Conservation (phyloP, 208 protist genomes). For the Acanthamoeba healyi region DNA sequence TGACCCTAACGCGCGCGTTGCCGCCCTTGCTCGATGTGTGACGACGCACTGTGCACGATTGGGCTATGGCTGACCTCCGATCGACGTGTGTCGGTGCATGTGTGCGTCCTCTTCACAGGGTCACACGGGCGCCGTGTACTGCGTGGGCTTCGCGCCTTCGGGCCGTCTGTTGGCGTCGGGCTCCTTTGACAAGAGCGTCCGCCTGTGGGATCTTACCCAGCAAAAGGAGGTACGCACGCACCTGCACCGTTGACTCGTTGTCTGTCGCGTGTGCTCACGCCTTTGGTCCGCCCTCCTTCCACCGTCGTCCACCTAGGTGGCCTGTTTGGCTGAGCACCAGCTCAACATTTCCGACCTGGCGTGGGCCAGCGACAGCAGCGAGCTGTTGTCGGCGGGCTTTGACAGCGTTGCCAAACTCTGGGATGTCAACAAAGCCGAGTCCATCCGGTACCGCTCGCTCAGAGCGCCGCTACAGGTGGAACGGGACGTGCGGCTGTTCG, state of each 20-base stretch:
- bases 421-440: slow-evolving; percentile 76
- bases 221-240: slow-evolving; percentile 67
- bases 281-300: neutral
- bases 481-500: neutral
- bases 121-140: slow-evolving; percentile 81
- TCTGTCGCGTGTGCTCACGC: too few species aligned
- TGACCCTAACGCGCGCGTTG: too few species aligned
- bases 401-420: slow-evolving; percentile 80
- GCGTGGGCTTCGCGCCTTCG: slow-evolving; percentile 82
- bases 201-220: slow-evolving; percentile 84
- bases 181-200: slow-evolving; percentile 84
- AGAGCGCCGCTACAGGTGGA: neutral
- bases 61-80: neutral
- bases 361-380: slow-evolving; percentile 79
- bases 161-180: slow-evolving; percentile 83
- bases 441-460: neutral
- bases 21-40: too few species aligned
- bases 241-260: neutral
- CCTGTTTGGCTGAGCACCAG: slow-evolving; percentile 75
- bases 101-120: slow-evolving; percentile 43
- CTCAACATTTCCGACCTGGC: slow-evolving; percentile 80
- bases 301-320: neutral
- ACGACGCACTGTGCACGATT: neutral
- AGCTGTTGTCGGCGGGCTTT: slow-evolving; percentile 79
- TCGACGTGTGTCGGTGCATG: too few species aligned